phyloP scores from a whole-genome alignment of 2,329 filamentous ascomycete genomes.

The Graphiopsis chlorocephala region DNA sequence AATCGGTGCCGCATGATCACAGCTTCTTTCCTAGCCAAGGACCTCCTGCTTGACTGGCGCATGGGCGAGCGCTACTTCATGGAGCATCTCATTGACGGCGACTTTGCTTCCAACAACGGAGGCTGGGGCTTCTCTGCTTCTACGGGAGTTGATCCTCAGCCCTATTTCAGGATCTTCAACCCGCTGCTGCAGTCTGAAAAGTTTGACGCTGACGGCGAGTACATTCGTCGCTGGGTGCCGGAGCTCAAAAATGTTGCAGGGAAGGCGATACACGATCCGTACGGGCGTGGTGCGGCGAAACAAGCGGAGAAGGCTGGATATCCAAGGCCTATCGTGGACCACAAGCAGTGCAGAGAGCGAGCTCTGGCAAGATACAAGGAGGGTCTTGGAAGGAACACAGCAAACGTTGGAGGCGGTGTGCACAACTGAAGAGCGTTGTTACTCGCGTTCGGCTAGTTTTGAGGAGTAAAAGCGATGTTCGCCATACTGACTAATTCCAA shows the following conservation, averaged over 20 bases:
- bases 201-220: slow-evolving; percentile 75
- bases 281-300: slow-evolving; percentile 59
- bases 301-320: slow-evolving; percentile 67
- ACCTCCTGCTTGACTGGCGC: slow-evolving; percentile 79
- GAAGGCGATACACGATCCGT: slow-evolving; percentile 78
- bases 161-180: slow-evolving; percentile 90
- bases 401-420: slow-evolving; percentile 36
- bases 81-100: slow-evolving; percentile 74
- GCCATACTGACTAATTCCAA: neutral
- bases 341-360: slow-evolving; percentile 65
- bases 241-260: slow-evolving; percentile 65
- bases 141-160: slow-evolving; percentile 78
- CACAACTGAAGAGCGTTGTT: slow-evolving; percentile 26
- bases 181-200: slow-evolving; percentile 80
- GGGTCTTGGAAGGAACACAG: slow-evolving; percentile 54
- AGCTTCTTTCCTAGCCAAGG: slow-evolving; percentile 76
- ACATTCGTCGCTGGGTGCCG: slow-evolving; percentile 78
- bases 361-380: slow-evolving; percentile 70
- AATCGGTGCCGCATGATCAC: slow-evolving; percentile 83
- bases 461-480: neutral
- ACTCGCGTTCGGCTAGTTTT: neutral
- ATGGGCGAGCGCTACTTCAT: slow-evolving; percentile 81
- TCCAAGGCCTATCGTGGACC: slow-evolving; percentile 70
- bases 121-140: slow-evolving; percentile 66
- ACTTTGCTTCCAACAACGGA: slow-evolving; percentile 75